A percentile compares a stretch with the other conserved stretches of the same genome.
Evolutionary conservation across 192 early-diverging fungal genomes (phyloP).

Genomic region (Linnemannia elongata): DNA sequence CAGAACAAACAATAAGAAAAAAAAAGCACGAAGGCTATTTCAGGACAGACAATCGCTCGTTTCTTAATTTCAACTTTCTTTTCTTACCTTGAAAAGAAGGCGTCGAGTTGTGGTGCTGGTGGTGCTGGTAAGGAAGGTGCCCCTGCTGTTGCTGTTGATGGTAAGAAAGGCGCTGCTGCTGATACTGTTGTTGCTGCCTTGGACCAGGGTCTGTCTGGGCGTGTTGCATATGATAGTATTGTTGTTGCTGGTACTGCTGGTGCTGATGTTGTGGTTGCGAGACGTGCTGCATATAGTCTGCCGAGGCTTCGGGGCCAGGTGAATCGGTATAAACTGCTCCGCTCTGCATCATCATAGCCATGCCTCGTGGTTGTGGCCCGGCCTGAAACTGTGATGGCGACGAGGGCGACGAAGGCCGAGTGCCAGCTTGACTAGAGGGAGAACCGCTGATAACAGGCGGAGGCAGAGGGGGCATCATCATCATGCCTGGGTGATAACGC

Average conservation of each 20-base stretch:
- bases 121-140: constrained; percentile 12
- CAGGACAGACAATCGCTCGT: background rate
- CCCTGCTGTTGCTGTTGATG: background rate
- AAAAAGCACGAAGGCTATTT: background rate
- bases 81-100: constrained; percentile 28
- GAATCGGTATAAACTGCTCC: constrained; percentile 21
- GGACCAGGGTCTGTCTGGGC: constrained; percentile 6
- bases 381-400: background rate
- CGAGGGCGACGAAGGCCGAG: background rate
- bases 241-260: background rate
- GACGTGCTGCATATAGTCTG: constrained; percentile 35
- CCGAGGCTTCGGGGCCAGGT: constrained; percentile 23
- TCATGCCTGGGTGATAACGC: constrained; percentile 4
- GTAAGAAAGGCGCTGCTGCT: background rate
- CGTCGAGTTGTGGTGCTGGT: constrained; percentile 26
- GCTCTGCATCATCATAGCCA: background rate
- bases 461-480: background rate
- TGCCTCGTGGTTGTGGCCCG: background rate
- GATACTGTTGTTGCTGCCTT: background rate
- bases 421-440: background rate
- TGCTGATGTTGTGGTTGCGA: background rate
- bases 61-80: background rate
- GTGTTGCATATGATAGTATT: constrained; percentile 2
- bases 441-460: background rate
- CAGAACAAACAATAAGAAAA: background rate